Evolutionary conservation across 2,329 filamentous ascomycete species (phyloP).

Genomic region (Lecanoromycetidae sp.): DNA sequence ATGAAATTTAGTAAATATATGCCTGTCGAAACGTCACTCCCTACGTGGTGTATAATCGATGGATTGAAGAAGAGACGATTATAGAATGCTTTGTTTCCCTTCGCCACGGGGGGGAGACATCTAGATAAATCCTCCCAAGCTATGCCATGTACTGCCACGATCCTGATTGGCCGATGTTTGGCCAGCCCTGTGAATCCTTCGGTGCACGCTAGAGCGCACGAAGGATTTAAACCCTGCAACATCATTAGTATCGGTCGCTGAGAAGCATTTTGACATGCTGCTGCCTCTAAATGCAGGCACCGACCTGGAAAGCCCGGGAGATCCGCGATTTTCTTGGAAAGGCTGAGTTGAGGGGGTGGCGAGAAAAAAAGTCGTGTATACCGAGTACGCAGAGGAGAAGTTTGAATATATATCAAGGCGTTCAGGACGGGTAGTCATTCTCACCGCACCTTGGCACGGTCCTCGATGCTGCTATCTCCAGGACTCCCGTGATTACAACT

Average conservation of each 20-base stretch:
- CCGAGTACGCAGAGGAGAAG: neutral
- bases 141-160: neutral
- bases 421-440: neutral
- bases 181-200: neutral
- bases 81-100: neutral
- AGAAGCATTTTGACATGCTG: neutral
- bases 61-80: slow-evolving; percentile 1
- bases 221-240: slow-evolving; percentile 9
- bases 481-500: slow-evolving; percentile 9
- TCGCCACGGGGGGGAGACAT: slow-evolving; percentile 8
- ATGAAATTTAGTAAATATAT: slow-evolving; percentile 12
- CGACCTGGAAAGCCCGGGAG: neutral
- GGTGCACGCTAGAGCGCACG: neutral
- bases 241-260: neutral
- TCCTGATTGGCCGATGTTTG: slow-evolving; percentile 2
- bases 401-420: slow-evolving; percentile 1
- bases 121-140: slow-evolving; percentile 6
- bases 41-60: slow-evolving; percentile 5
- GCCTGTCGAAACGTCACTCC: neutral
- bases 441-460: neutral
- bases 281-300: neutral
- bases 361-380: neutral
- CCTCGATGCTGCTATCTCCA: slow-evolving; percentile 3
- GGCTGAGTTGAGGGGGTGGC: neutral
- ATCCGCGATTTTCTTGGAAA: neutral